These are phyloP conservation scores for Saccharum officinarum DNA, from an alignment of 176 grass and related monocot genomes.

Conservation along the genomic window DNA sequence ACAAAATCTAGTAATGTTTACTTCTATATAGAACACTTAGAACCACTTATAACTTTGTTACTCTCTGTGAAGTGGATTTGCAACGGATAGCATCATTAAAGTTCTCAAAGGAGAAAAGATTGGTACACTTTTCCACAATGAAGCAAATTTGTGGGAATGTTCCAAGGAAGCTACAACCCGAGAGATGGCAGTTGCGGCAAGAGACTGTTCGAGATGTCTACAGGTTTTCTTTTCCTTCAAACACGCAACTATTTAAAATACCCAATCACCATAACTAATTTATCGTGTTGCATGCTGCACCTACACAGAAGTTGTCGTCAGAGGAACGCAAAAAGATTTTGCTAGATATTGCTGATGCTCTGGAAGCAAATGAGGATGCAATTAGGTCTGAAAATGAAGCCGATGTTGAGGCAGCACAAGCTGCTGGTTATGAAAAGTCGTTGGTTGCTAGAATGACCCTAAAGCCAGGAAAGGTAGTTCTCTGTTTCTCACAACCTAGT, in stretches of 20 bases:
- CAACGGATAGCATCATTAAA: constrained; percentile 79
- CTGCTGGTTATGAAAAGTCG: constrained; percentile 77
- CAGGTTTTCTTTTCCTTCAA: constrained; percentile 52
- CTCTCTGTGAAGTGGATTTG: constrained; percentile 74
- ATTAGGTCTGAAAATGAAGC: constrained; percentile 83
- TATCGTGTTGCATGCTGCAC: constrained; percentile 13
- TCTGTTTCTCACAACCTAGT: neutral
- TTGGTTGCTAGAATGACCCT: constrained; percentile 90
- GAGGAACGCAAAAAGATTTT: constrained; percentile 94
- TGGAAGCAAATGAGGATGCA: constrained; percentile 78
- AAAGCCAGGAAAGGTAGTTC: constrained; percentile 76
- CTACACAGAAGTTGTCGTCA: constrained; percentile 70
- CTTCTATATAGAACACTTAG: neutral
- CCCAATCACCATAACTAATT: constrained; percentile 8
- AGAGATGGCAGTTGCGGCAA: constrained; percentile 91
- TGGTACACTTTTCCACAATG: constrained; percentile 86
- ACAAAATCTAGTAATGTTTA: constrained; percentile 1
- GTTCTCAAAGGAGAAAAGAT: constrained; percentile 85
- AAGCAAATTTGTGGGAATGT: constrained; percentile 60
- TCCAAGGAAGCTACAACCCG: constrained; percentile 50
- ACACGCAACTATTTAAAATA: neutral
- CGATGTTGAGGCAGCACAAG: constrained; percentile 66
- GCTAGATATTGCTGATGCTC: constrained; percentile 83
- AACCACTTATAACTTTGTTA: constrained; percentile 29
- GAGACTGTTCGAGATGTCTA: constrained; percentile 77